These are phyloP conservation scores for Hordeum pubiflorum DNA, from an alignment of 202 grass and related monocot species.

Conservation along the genomic window DNA sequence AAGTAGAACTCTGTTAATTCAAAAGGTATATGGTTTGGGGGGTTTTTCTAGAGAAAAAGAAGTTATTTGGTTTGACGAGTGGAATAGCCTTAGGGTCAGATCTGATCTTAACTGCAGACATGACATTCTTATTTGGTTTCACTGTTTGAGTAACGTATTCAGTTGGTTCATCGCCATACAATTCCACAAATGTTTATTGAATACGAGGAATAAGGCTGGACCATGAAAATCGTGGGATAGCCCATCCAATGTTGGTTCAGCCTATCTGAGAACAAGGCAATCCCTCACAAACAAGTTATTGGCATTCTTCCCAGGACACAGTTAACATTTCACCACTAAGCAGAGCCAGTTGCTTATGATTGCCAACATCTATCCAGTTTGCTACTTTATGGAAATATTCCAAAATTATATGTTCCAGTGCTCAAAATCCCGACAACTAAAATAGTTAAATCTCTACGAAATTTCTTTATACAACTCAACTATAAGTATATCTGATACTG, in stretches of 20 bases:
- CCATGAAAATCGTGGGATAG: background rate
- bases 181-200: background rate
- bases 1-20: background rate
- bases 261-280: slow-evolving; percentile 6
- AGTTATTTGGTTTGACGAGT: background rate
- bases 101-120: background rate
- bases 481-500: background rate
- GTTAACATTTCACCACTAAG: slow-evolving; percentile 8
- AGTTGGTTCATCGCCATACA: background rate
- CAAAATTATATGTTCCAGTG: background rate
- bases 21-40: background rate
- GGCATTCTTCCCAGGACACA: background rate
- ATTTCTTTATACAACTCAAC: background rate
- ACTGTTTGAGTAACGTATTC: background rate
- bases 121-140: background rate
- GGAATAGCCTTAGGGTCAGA: background rate
- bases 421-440: background rate
- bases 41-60: too few relatives aligned
- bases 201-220: slow-evolving; percentile 4
- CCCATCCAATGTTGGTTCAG: background rate
- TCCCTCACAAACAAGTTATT: background rate
- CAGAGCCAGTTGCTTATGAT: slow-evolving; percentile 13
- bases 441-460: background rate
- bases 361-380: background rate
- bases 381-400: background rate